Evolutionary conservation across 305 asterid genomes (phyloP).

Genomic region (Caryopteris hybrid): DNA sequence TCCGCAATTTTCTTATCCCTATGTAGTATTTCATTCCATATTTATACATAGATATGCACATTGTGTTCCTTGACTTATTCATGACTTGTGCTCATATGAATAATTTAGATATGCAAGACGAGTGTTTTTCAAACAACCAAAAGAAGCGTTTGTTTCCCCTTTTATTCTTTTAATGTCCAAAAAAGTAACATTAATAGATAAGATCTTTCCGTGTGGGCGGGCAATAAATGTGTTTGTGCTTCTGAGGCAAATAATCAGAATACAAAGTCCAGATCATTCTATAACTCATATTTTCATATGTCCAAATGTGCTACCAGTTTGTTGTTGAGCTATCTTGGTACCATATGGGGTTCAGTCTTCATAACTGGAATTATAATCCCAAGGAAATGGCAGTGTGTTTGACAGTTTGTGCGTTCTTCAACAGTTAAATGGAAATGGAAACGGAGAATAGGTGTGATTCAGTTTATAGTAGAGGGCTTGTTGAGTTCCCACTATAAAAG

Average conservation of each 20-base stretch:
- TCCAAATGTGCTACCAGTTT: conserved; percentile 2
- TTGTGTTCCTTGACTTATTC: not conserved
- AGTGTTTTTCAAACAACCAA: too few species aligned
- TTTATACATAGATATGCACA: not conserved
- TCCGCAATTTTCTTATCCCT: not conserved
- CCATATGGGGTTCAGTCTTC: not conserved
- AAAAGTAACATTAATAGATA: too few species aligned
- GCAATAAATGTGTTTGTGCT: not conserved
- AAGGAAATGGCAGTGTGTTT: not conserved
- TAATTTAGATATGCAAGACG: too few species aligned
- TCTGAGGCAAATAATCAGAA: not conserved
- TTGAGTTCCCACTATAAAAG: not conserved
- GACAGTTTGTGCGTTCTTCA: not conserved
- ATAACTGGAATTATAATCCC: not conserved
- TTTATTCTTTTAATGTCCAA: too few species aligned
- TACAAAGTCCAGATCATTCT: not conserved
- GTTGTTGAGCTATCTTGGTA: not conserved
- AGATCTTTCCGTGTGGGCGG: not conserved
- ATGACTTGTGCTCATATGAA: too few species aligned
- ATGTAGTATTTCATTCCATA: not conserved
- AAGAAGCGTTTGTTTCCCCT: too few species aligned
- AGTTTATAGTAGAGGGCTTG: not conserved
- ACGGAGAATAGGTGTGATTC: not conserved
- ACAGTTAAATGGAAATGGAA: not conserved
- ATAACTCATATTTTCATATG: not conserved